Evolutionary conservation across 2,329 filamentous ascomycete genomes (phyloP).

Genomic region (Diaporthe velutina): DNA sequence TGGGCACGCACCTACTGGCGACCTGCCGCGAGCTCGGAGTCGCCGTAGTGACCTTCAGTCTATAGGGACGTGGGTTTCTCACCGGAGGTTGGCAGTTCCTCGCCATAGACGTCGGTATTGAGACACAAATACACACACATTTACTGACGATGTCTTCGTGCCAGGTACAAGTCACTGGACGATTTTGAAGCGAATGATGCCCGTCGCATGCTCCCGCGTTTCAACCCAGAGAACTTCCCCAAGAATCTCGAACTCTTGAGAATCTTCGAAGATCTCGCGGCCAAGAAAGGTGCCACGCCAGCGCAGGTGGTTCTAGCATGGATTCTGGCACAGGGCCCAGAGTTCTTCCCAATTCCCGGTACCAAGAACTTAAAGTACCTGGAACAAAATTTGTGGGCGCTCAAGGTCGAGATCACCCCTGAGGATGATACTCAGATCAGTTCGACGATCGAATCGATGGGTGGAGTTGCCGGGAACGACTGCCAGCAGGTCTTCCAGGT

Average conservation of each 20-base stretch:
- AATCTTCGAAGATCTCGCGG: constrained; percentile 61
- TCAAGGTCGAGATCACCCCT: constrained; percentile 48
- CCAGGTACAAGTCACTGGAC: constrained; percentile 54
- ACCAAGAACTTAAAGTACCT: constrained; percentile 62
- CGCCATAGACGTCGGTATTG: neutral
- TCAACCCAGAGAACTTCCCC: constrained; percentile 64
- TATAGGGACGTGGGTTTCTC: constrained; percentile 70
- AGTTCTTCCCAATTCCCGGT: constrained; percentile 70
- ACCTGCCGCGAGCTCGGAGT: constrained; percentile 71
- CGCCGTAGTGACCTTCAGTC: constrained; percentile 68
- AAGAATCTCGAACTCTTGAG: constrained; percentile 69
- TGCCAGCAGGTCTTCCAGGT: neutral
- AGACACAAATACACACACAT: neutral
- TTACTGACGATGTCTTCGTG: neutral
- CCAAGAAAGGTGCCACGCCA: constrained; percentile 66
- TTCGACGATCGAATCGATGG: constrained; percentile 41
- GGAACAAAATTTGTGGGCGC: constrained; percentile 58
- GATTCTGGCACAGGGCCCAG: constrained; percentile 70
- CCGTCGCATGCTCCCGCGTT: constrained; percentile 61
- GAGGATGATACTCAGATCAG: constrained; percentile 53
- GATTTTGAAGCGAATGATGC: constrained; percentile 64
- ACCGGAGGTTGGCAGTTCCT: constrained; percentile 49
- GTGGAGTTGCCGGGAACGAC: neutral
- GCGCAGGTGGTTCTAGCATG: constrained; percentile 73
- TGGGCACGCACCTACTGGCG: constrained; percentile 60